These are phyloP conservation scores for Mycena amicta DNA, from an alignment of 768 basidiomycete species.

Conservation along the genomic window DNA sequence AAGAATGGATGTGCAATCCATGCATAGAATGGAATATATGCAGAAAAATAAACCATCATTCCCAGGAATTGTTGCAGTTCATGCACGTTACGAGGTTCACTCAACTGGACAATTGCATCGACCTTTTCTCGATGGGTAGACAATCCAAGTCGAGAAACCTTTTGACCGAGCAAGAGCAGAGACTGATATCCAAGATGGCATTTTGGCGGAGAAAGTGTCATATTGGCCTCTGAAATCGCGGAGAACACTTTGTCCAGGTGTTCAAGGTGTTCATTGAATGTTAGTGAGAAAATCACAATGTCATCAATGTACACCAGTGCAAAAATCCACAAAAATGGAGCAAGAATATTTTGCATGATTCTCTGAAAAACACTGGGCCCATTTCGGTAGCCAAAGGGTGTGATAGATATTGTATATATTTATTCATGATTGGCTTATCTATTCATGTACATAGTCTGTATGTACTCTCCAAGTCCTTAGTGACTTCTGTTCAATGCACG, in stretches of 20 bases:
- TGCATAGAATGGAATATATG: slow-evolving; percentile 39
- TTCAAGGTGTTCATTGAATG: slow-evolving; percentile 31
- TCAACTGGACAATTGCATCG: slow-evolving; percentile 32
- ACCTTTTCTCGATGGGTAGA: slow-evolving; percentile 42
- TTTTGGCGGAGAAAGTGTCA: slow-evolving; percentile 38
- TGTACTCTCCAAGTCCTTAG: too few relatives aligned
- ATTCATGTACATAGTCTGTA: too few relatives aligned
- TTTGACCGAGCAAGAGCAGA: slow-evolving; percentile 40
- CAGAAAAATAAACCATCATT: slow-evolving; percentile 40
- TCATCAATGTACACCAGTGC: slow-evolving; percentile 46
- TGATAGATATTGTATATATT: too few relatives aligned
- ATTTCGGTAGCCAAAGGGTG: slow-evolving; percentile 43
- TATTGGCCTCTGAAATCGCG: slow-evolving; percentile 28
- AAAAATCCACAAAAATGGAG: slow-evolving; percentile 42
- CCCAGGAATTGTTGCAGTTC: slow-evolving; percentile 39
- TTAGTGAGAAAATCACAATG: slow-evolving; percentile 37
- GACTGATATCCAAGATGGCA: slow-evolving; percentile 37
- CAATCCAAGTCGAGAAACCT: slow-evolving; percentile 39
- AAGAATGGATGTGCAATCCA: slow-evolving; percentile 38
- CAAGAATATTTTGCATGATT: slow-evolving; percentile 40
- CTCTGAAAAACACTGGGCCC: slow-evolving; percentile 44
- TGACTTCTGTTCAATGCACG: too few relatives aligned
- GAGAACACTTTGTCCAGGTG: slow-evolving; percentile 33
- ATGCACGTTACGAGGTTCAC: slow-evolving; percentile 25
- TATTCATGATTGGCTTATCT: too few relatives aligned